These are phyloP conservation scores for Mycogone perniciosa DNA, from an alignment of 2,329 filamentous ascomycete species.

Conservation along the genomic window DNA sequence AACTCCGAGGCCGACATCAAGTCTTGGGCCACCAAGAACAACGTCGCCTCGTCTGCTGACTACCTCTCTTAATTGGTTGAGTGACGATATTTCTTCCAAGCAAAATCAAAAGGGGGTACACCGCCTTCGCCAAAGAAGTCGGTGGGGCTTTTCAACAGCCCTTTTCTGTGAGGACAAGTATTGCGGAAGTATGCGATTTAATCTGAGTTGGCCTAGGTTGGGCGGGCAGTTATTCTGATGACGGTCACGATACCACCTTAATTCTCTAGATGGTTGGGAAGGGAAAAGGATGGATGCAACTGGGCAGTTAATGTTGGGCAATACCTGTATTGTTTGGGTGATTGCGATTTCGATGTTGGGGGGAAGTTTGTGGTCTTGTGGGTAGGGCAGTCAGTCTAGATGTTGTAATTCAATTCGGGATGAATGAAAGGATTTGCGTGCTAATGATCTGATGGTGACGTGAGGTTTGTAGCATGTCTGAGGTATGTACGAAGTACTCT, in stretches of 20 bases:
- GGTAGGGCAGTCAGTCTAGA: not conserved
- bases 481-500: too few species aligned
- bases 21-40: slow-evolving; percentile 32
- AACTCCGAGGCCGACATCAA: slow-evolving; percentile 29
- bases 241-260: slow-evolving; percentile 8
- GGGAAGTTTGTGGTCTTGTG: not conserved
- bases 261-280: slow-evolving; percentile 9
- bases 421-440: too few species aligned
- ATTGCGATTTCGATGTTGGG: not conserved
- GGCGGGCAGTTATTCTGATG: slow-evolving; percentile 8
- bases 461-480: too few species aligned
- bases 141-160: too few species aligned
- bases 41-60: slow-evolving; percentile 27
- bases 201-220: not conserved
- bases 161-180: not conserved
- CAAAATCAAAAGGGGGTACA: not conserved
- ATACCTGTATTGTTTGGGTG: not conserved
- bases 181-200: not conserved
- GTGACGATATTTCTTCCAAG: not conserved
- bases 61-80: slow-evolving; percentile 19
- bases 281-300: slow-evolving; percentile 1
- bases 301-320: not conserved
- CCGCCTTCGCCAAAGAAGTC: too few species aligned
- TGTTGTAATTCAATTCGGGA: too few species aligned
- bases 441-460: too few species aligned